phyloP scores from a whole-genome alignment of 2,329 filamentous ascomycete species.

The Metarhizium anisopliae region DNA sequence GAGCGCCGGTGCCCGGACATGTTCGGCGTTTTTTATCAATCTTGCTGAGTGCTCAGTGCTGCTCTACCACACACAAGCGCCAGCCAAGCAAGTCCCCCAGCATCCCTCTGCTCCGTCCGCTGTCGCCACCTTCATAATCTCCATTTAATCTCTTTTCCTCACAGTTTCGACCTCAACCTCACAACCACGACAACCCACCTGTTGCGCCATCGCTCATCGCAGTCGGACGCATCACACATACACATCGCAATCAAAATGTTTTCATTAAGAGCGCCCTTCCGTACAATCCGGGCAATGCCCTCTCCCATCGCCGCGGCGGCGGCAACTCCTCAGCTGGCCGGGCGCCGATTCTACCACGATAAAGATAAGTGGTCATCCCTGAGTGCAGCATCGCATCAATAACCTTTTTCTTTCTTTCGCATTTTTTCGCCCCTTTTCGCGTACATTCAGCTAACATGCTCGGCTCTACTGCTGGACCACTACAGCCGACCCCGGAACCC shows the following conservation, averaged over 20 bases:
- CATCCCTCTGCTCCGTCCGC: not conserved
- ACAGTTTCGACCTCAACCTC: not conserved
- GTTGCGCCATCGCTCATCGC: not conserved
- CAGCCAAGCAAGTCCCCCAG: not conserved
- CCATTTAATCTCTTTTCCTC: not conserved
- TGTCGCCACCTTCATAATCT: constrained; percentile 3
- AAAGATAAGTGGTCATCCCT: constrained; percentile 22
- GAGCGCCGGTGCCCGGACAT: constrained; percentile 1
- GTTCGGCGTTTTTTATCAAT: constrained; percentile 3
- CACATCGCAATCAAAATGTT: constrained; percentile 7
- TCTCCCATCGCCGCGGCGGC: constrained; percentile 8
- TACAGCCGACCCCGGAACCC: constrained; percentile 47
- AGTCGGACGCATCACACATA: not conserved
- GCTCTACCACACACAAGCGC: not conserved
- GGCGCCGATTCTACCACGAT: constrained; percentile 38
- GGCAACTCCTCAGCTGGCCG: constrained; percentile 20
- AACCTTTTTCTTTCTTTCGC: not conserved
- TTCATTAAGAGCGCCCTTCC: constrained; percentile 9
- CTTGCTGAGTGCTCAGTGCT: not conserved
- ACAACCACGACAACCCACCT: not conserved
- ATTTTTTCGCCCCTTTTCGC: not conserved
- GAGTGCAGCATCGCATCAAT: not conserved
- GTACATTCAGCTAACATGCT: constrained; percentile 5
- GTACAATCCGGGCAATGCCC: constrained; percentile 9
- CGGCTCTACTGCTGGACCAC: constrained; percentile 29